phyloP scores from a whole-genome alignment of 2,329 filamentous ascomycete genomes.

The Metarhizium guizhouense region DNA sequence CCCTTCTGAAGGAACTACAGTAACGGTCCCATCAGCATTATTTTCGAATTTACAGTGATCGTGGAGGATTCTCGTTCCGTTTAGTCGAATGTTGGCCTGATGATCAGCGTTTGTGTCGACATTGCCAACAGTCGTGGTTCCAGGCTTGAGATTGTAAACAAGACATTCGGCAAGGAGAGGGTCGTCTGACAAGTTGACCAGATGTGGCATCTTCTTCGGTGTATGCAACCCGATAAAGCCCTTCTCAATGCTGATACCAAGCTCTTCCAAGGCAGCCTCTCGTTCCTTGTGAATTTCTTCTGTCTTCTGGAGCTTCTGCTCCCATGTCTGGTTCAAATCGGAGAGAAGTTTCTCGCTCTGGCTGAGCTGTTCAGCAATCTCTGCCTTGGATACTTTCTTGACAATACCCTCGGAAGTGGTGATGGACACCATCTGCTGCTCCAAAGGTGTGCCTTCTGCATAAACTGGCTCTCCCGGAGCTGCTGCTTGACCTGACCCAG shows the following conservation, averaged over 20 bases:
- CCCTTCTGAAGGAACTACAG: conserved; percentile 78
- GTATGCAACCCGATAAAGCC: conserved; percentile 92
- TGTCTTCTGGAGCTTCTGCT: conserved; percentile 89
- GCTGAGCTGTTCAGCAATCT: conserved; percentile 91
- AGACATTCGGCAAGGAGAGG: conserved; percentile 90
- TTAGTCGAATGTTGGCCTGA: conserved; percentile 82
- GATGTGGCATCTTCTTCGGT: conserved; percentile 97
- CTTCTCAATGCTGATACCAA: conserved; percentile 98
- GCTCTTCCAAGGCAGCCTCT: conserved; percentile 86
- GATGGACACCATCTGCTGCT: conserved; percentile 95
- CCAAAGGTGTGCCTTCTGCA: conserved; percentile 81
- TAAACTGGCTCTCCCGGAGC: conserved; percentile 72
- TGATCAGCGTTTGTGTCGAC: conserved; percentile 70
- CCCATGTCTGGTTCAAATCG: conserved; percentile 97
- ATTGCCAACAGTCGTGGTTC: conserved; percentile 88
- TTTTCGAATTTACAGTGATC: conserved; percentile 96
- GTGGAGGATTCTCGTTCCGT: conserved; percentile 84
- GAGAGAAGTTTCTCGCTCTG: conserved; percentile 95
- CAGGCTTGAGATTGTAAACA: conserved; percentile 96
- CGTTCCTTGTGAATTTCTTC: conserved; percentile 97
- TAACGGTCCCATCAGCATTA: conserved; percentile 77
- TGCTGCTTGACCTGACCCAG: conserved; percentile 35
- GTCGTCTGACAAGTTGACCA: conserved; percentile 95
- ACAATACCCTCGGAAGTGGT: conserved; percentile 74
- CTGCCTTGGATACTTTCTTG: conserved; percentile 95